Evolutionary conservation across 108 stramenopile species (phyloP), one percentile per base, ranked within the genome.

Genomic region (Stephanodiscus minutulus): DNA sequence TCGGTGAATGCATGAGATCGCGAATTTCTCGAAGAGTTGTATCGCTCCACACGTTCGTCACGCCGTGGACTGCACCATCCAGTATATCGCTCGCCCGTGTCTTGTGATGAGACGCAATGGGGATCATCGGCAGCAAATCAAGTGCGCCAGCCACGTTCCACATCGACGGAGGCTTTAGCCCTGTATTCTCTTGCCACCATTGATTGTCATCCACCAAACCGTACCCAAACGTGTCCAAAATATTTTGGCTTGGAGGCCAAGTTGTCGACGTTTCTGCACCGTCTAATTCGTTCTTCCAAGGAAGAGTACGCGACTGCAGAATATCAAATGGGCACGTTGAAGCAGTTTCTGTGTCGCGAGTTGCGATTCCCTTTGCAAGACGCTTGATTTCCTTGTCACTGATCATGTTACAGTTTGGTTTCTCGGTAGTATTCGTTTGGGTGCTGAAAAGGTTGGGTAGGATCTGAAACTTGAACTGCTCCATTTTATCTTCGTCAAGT

Each of bases 91-190:
- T 29, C 18, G 64, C 66, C 28, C 25, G 55, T 9, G 22, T 25
- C 54, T 66, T 72, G 7, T 67, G 71, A 27, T 72, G 53, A 20
- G 21, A 18, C 18, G 66, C 24, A 11, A 72, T 25, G 18, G 71
- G 27, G 18, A 72, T 35, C 2, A 20, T n/a, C 7, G 64, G 66
- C 13, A 72, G 13, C 48, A 72, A n/a, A 56, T 72, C 71, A 21
- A 67, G 50, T n/a, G 71, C 66, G 28, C 71, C 71, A 8, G 50
- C 39, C 15, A 72, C 64, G n/a, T 72, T 72, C 71, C 71, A 65
- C 33, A 66, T 29, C 8, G 54, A 37, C 2, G 50, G 71, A 21
- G 53, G 65, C 17, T 43, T 66, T 33, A 72, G 11, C 31, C 71
- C 66, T 25, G 33, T 61, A 21, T 55, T 55, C n/a, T 36, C 54